Percentiles rank a stretch among this genome's conserved stretches.
Conservation (phyloP, 495 filamentous ascomycete genomes). For the Xylaria intraflava region DNA sequence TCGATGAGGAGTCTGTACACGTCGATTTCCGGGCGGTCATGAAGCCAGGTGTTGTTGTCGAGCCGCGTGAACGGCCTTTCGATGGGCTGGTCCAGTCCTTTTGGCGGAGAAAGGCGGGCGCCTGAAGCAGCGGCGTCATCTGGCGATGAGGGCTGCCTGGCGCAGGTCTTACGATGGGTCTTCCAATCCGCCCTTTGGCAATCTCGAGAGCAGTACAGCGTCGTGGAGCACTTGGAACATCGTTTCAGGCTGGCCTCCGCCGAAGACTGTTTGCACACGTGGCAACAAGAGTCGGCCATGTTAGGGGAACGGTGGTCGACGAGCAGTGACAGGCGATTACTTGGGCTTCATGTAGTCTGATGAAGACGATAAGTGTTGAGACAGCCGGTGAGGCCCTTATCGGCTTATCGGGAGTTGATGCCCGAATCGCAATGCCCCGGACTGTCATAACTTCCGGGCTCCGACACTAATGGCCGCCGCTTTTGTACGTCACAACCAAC, state of each 20-base stretch:
- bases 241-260: neutral
- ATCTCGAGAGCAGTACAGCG: slow-evolving; percentile 5
- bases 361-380: too few species aligned
- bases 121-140: neutral
- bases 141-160: neutral
- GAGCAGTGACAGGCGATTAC: too few species aligned
- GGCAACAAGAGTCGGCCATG: neutral
- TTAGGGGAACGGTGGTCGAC: too few species aligned
- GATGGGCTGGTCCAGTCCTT: slow-evolving; percentile 10
- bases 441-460: too few species aligned
- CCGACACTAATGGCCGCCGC: too few species aligned
- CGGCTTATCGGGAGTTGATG: too few species aligned
- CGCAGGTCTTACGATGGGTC: slow-evolving; percentile 5
- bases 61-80: slow-evolving; percentile 26
- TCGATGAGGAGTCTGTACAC: slow-evolving; percentile 43
- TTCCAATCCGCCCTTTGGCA: slow-evolving; percentile 9
- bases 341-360: too few species aligned
- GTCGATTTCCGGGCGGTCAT: slow-evolving; percentile 35
- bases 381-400: too few species aligned
- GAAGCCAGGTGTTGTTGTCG: slow-evolving; percentile 27
- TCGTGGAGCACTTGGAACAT: slow-evolving; percentile 6
- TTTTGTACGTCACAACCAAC: too few species aligned
- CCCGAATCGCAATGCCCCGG: too few species aligned
- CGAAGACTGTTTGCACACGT: slow-evolving; percentile 4
- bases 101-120: neutral